Conservation (phyloP, 2,329 filamentous ascomycete genomes). For the Diaporthe sp. region DNA sequence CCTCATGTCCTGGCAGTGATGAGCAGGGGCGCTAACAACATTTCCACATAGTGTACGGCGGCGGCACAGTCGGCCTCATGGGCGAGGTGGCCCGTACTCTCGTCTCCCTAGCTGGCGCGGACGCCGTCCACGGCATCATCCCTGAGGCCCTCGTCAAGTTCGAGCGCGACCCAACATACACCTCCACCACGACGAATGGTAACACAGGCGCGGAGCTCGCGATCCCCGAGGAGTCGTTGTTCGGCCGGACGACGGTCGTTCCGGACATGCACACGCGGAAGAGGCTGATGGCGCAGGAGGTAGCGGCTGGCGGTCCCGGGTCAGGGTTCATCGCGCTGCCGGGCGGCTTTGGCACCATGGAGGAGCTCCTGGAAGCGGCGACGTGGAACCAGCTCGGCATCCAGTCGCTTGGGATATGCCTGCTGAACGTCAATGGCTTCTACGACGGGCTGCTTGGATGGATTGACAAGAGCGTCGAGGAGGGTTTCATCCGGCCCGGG, state of each 20-base stretch:
- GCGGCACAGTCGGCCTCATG: slow-evolving; percentile 95
- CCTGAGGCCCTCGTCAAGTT: slow-evolving; percentile 85
- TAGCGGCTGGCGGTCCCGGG: slow-evolving; percentile 84
- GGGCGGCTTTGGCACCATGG: slow-evolving; percentile 94
- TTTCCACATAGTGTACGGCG: slow-evolving; percentile 81
- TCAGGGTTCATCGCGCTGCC: slow-evolving; percentile 90
- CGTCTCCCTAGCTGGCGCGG: slow-evolving; percentile 83
- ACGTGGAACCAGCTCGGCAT: slow-evolving; percentile 99
- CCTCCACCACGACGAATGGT: slow-evolving; percentile 56
- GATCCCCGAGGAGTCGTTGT: slow-evolving; percentile 75
- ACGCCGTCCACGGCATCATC: slow-evolving; percentile 92
- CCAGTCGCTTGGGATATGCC: slow-evolving; percentile 82
- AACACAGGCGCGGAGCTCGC: slow-evolving; percentile 60
- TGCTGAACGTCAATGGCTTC: slow-evolving; percentile 91
- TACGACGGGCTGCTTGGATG: slow-evolving; percentile 90
- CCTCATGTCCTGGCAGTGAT: not conserved
- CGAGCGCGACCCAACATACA: slow-evolving; percentile 76
- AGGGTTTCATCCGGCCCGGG: slow-evolving; percentile 80
- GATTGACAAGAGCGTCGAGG: slow-evolving; percentile 81
- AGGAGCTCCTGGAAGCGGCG: slow-evolving; percentile 92
- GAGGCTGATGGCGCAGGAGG: slow-evolving; percentile 90
- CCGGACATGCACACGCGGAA: slow-evolving; percentile 98
- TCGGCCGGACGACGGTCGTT: slow-evolving; percentile 89
- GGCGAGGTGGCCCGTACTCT: slow-evolving; percentile 91
- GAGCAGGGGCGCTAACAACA: not conserved